phyloP scores from a whole-genome alignment of 768 basidiomycete species.

The Russula ochroleuca region DNA sequence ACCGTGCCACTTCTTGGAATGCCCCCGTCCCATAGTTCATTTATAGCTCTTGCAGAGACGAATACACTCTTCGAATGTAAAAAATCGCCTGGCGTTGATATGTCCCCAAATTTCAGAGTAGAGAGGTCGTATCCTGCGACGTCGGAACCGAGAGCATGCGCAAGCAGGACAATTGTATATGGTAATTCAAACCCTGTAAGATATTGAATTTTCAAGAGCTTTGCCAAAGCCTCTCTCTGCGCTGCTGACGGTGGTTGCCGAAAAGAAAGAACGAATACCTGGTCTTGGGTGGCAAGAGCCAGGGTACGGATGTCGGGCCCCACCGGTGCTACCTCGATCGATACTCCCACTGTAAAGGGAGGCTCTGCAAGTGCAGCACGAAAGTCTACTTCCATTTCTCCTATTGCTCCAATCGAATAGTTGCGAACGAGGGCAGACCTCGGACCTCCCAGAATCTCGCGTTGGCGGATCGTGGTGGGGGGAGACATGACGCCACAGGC shows the following conservation, averaged over 20 bases:
- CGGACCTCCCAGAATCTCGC: neutral
- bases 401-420: conserved; percentile 1
- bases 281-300: conserved; percentile 1
- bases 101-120: neutral
- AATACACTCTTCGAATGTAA: neutral
- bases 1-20: neutral
- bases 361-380: neutral
- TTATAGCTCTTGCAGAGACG: neutral
- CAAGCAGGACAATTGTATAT: conserved; percentile 5
- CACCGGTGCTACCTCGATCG: neutral
- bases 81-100: neutral
- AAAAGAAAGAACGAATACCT: conserved; percentile 10
- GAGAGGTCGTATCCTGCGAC: conserved; percentile 18
- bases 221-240: conserved; percentile 3
- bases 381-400: conserved; percentile 5
- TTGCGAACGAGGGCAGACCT: neutral
- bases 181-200: conserved; percentile 22
- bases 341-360: conserved; percentile 1
- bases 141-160: neutral
- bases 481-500: neutral
- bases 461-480: neutral
- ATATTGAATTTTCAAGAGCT: conserved; percentile 8
- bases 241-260: neutral
- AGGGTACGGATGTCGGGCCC: neutral
- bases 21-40: conserved; percentile 15